These are phyloP conservation scores for Zelonia costaricensis DNA, from an alignment of 208 protist species.

Conservation along the genomic window DNA sequence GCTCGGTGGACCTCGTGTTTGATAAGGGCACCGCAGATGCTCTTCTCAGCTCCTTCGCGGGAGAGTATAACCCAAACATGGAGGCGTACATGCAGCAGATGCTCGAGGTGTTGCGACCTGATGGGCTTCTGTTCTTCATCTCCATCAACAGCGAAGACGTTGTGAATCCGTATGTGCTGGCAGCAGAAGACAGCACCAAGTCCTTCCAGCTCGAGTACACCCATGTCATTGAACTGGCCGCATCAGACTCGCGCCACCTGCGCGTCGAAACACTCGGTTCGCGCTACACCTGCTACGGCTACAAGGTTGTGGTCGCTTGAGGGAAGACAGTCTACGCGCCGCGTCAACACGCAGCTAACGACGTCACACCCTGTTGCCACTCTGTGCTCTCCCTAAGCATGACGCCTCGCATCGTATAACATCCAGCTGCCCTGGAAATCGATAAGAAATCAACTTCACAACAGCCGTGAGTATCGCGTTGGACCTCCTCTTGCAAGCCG, in stretches of 20 bases:
- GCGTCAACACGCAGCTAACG: too few relatives aligned
- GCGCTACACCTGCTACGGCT: constrained; percentile 49
- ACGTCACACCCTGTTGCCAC: too few relatives aligned
- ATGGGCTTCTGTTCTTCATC: constrained; percentile 53
- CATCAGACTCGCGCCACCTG: constrained; percentile 19
- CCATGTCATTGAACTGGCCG: constrained; percentile 26
- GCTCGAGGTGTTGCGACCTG: constrained; percentile 33
- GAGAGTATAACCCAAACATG: constrained; percentile 60
- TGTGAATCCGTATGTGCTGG: constrained; percentile 46
- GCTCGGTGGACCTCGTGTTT: constrained; percentile 47
- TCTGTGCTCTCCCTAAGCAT: not conserved
- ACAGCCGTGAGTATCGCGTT: too few relatives aligned
- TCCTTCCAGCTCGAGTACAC: constrained; percentile 28
- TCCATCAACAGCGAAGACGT: constrained; percentile 64
- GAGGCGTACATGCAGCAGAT: constrained; percentile 38
- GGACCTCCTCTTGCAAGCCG: too few relatives aligned
- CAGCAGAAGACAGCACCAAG: constrained; percentile 22
- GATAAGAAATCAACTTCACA: too few relatives aligned
- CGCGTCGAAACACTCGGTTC: constrained; percentile 61
- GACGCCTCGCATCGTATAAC: too few relatives aligned
- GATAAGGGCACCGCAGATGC: constrained; percentile 73
- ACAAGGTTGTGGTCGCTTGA: constrained; percentile 26
- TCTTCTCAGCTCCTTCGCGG: constrained; percentile 59
- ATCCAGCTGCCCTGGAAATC: too few relatives aligned
- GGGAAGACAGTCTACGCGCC: too few relatives aligned